Evolutionary conservation across 345 rosid genomes (phyloP), one percentile per base, ranked within the genome.

Genomic region (Cardamine resedifolia): DNA sequence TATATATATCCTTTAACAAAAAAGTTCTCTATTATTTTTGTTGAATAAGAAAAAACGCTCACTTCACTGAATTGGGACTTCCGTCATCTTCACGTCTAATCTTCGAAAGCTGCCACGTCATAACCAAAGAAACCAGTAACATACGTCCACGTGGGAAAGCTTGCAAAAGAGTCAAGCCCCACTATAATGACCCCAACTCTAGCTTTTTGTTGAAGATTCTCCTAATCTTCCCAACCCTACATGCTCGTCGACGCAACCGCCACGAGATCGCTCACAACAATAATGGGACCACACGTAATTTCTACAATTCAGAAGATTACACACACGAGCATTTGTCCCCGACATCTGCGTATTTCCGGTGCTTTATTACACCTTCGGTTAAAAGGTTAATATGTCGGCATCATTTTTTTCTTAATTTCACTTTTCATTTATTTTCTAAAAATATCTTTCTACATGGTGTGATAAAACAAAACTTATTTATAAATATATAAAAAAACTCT

Each of bases 41-140:
- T 3, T 50, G 19, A 34, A 33, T 18, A 18, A 36, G 19, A 24
- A 33, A 48, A 61, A 19, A 39, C 15, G 36, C 34, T 44, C 21
- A 9, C 8, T 56, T 28, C 45, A 51, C 59, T 24, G 24, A 10
- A 1, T 36, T 19, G 41, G 23, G 23, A 58, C 68, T 67, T 67
- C 30, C 68, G 68, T 75, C 73, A 75, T 41, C 73, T 66, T 67
- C 58, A 75, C 78, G 68, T 75, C 24, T 43, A 67, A 68, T 60
- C 68, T 41, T 58, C 14, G 24, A 66, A 57, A 59, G 68, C 49
- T 20, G 30, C 38, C 78, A 74, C 68, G 33, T 67, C 67, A 60
- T 1, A 39, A 55, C 10, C 16, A 11, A 19, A 6, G 14, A 7
- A 28, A 2, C 73, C 69, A 75, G 44, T 60, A 3, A 60, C 0